Conservation (phyloP, 257 asterid genomes). For the Voacanga thouarsii region DNA sequence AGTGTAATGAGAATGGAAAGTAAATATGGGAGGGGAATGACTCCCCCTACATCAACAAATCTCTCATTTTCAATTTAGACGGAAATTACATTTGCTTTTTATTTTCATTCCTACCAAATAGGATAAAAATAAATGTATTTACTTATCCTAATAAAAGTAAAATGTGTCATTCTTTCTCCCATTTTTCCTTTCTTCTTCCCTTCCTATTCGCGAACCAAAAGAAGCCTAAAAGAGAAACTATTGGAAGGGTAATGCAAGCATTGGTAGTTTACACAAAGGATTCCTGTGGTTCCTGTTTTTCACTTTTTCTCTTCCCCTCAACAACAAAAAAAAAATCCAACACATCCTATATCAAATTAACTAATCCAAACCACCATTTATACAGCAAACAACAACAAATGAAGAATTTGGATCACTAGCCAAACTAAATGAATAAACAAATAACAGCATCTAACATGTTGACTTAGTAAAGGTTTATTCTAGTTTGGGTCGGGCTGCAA, state of each 20-base stretch:
- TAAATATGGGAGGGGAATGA: too few relatives aligned
- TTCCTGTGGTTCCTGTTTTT: not conserved
- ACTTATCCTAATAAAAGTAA: too few relatives aligned
- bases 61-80: too few relatives aligned
- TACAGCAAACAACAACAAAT: not conserved
- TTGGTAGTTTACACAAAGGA: not conserved
- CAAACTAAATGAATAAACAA: not conserved
- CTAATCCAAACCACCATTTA: constrained; percentile 1
- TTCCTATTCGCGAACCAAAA: too few relatives aligned
- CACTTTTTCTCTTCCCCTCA: not conserved
- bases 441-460: constrained; percentile 2
- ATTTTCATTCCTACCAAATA: too few relatives aligned
- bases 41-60: too few relatives aligned
- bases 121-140: too few relatives aligned
- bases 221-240: too few relatives aligned
- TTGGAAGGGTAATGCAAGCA: not conserved
- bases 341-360: not conserved
- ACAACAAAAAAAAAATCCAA: not conserved
- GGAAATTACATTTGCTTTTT: too few relatives aligned
- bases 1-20: too few relatives aligned
- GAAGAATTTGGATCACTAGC: constrained; percentile 8
- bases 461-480: constrained; percentile 75
- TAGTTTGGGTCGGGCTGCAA: constrained; percentile 55
- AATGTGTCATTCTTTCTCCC: too few relatives aligned
- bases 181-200: too few relatives aligned